Conservation (phyloP, 116 monocot genomes). For the Posidonia oceanica region DNA sequence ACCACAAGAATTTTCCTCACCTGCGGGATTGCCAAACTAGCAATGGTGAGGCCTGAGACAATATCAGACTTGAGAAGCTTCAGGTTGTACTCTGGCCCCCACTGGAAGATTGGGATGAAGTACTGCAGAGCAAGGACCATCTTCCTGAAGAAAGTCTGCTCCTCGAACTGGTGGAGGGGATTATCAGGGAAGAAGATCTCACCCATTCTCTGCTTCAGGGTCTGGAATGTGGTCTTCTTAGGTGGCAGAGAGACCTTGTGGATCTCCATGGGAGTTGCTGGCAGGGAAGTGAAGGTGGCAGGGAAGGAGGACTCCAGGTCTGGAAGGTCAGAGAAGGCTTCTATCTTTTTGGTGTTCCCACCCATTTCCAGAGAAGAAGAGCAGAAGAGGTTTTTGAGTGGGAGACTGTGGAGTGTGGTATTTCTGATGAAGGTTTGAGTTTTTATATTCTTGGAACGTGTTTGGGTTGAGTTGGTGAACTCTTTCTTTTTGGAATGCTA, state of each 20-base stretch:
- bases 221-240: constrained; percentile 20
- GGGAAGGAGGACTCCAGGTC: too few species aligned
- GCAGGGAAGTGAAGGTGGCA: too few species aligned
- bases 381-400: too few species aligned
- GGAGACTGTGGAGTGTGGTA: too few species aligned
- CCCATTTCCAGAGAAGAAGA: too few species aligned
- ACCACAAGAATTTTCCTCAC: constrained; percentile 2
- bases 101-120: constrained; percentile 66
- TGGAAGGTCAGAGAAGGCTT: too few species aligned
- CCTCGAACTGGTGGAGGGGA: constrained; percentile 63
- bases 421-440: too few species aligned
- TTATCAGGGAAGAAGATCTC: constrained; percentile 80
- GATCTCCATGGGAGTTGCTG: constrained; percentile 17
- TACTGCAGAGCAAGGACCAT: constrained; percentile 46
- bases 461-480: too few species aligned
- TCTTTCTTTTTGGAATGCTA: too few species aligned
- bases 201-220: constrained; percentile 41
- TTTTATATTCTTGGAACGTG: too few species aligned
- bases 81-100: constrained; percentile 58
- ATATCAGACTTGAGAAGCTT: constrained; percentile 56
- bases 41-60: constrained; percentile 78
- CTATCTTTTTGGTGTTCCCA: too few species aligned
- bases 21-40: constrained; percentile 77
- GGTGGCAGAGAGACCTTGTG: constrained; percentile 60
- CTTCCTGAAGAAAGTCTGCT: constrained; percentile 29